These are phyloP conservation scores for Pleurotus pulmonarius DNA, from an alignment of 768 basidiomycete species.

Conservation along the genomic window DNA sequence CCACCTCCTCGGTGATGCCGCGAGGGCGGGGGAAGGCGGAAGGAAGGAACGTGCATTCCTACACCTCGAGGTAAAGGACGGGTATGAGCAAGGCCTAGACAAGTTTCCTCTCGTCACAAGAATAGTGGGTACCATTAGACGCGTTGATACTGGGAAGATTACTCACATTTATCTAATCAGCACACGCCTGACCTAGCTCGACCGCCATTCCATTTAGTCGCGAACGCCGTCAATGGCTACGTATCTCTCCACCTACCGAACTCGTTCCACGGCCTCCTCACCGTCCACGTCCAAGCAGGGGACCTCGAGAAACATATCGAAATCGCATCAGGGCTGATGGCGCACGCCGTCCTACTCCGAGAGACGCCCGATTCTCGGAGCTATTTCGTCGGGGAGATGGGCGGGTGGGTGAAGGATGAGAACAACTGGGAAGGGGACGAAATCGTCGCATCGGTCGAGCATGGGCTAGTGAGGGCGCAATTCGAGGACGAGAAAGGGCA, in stretches of 20 bases:
- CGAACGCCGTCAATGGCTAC: conserved; percentile 25
- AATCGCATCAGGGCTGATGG: conserved; percentile 25
- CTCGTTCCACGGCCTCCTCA: conserved; percentile 38
- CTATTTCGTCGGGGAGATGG: conserved; percentile 34
- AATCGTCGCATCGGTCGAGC: conserved; percentile 27
- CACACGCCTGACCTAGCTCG: conserved; percentile 31
- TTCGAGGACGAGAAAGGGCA: conserved; percentile 30
- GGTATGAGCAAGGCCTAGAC: conserved; percentile 10
- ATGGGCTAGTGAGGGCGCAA: conserved; percentile 32
- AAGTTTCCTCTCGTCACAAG: conserved; percentile 32
- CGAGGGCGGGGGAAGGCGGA: not conserved
- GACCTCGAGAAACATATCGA: conserved; percentile 19
- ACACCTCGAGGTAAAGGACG: conserved; percentile 25
- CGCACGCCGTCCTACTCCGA: conserved; percentile 25
- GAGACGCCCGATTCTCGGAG: conserved; percentile 23
- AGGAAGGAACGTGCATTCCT: conserved; percentile 14
- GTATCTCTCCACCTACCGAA: conserved; percentile 34
- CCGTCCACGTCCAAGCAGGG: conserved; percentile 30
- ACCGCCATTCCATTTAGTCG: conserved; percentile 29
- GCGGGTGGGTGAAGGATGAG: conserved; percentile 19
- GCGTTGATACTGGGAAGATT: no score
- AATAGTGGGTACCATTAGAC: conserved; percentile 23
- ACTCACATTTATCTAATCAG: conserved; percentile 15
- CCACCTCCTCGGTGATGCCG: conserved; percentile 22
- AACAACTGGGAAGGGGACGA: conserved; percentile 36